Evolutionary conservation across 2,329 filamentous ascomycete genomes (phyloP).

Genomic region (Ceratocystis colombiana): DNA sequence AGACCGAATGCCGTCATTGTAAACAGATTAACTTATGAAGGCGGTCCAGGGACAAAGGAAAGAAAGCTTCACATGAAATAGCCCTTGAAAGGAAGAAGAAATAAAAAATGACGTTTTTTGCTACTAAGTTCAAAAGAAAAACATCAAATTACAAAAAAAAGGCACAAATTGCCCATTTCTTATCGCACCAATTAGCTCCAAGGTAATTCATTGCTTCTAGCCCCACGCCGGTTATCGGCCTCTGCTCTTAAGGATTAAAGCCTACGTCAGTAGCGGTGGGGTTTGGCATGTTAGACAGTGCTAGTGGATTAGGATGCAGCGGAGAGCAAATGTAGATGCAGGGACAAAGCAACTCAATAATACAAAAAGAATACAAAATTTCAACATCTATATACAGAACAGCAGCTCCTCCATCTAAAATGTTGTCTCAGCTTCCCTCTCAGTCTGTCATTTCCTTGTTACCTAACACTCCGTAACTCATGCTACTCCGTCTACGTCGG

Average conservation of each 20-base stretch:
- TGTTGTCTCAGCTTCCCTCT: not conserved
- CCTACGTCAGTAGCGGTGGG: no score
- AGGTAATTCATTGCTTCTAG: slow-evolving; percentile 17
- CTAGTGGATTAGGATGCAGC: not conserved
- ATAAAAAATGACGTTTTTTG: not conserved
- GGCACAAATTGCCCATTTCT: not conserved
- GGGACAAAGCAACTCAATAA: not conserved
- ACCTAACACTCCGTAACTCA: slow-evolving; percentile 43
- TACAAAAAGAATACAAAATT: slow-evolving; percentile 6
- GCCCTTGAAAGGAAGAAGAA: not conserved
- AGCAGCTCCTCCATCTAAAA: not conserved
- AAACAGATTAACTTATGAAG: slow-evolving; percentile 9
- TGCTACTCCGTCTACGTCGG: slow-evolving; percentile 37
- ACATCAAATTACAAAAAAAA: not conserved
- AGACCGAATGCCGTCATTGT: slow-evolving; percentile 45
- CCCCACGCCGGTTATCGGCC: slow-evolving; percentile 23
- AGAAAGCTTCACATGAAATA: not conserved
- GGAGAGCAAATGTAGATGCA: not conserved
- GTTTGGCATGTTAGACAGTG: no score
- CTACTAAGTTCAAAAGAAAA: no score
- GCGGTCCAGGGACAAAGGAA: slow-evolving; percentile 1
- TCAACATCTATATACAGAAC: slow-evolving; percentile 10
- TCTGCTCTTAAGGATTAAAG: not conserved
- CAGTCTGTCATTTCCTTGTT: slow-evolving; percentile 34
- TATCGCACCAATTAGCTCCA: slow-evolving; percentile 19